Percentiles rank a stretch among this genome's conserved stretches.
phyloP scores from a whole-genome alignment of 2,329 filamentous ascomycete genomes.

The Tolypocladium guangdongense region DNA sequence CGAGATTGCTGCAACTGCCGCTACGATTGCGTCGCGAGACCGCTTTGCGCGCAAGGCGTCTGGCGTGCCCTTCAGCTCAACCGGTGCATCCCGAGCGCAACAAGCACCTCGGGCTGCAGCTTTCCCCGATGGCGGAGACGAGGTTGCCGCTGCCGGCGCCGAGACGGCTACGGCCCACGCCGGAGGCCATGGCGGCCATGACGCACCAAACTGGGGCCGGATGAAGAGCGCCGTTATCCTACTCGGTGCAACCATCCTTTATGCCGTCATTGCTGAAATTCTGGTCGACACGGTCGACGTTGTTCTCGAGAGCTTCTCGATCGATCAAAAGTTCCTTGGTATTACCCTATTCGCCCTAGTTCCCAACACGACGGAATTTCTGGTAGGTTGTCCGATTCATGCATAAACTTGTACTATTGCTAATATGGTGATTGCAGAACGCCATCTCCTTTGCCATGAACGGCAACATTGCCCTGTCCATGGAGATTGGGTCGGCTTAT shows the following conservation, averaged over 20 bases:
- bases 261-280: conserved; percentile 96
- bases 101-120: conserved; percentile 24
- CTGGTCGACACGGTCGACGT: conserved; percentile 94
- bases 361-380: conserved; percentile 94
- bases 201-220: conserved; percentile 97
- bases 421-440: conserved; percentile 44
- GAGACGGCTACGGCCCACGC: conserved; percentile 22
- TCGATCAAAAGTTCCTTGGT: conserved; percentile 95
- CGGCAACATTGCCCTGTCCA: conserved; percentile 93
- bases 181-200: conserved; percentile 60
- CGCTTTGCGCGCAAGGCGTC: conserved; percentile 30
- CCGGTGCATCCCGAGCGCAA: conserved; percentile 12
- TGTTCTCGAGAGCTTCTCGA: conserved; percentile 79
- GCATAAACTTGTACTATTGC: background rate
- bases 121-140: conserved; percentile 36
- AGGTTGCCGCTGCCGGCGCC: conserved; percentile 17
- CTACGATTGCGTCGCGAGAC: conserved; percentile 76
- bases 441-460: conserved; percentile 99
- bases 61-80: conserved; percentile 8
- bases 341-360: conserved; percentile 95
- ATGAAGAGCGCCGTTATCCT: conserved; percentile 84
- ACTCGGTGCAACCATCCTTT: conserved; percentile 77
- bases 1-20: conserved; percentile 87
- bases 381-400: conserved; percentile 46
- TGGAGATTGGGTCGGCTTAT: conserved; percentile 98